A percentile compares a stretch with the other conserved stretches of the same genome.
These are phyloP conservation scores for Boletus reticuloceps DNA, from an alignment of 768 basidiomycete species.

Conservation along the genomic window DNA sequence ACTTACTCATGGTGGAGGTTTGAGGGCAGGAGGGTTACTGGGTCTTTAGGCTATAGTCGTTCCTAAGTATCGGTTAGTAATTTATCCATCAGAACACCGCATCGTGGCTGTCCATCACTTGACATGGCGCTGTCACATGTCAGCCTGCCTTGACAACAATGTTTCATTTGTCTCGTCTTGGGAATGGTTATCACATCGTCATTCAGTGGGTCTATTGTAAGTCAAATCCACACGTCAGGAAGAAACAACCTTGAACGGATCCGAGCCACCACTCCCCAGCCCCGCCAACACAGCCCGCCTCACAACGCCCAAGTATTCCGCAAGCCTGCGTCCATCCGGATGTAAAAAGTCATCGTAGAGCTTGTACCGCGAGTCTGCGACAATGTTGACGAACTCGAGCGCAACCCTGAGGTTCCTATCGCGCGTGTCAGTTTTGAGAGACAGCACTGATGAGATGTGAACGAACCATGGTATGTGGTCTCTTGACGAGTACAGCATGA, in stretches of 20 bases:
- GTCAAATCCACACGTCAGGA: conserved; percentile 14
- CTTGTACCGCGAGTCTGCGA: conserved; percentile 84
- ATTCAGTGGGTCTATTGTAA: background rate
- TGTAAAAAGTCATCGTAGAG: conserved; percentile 81
- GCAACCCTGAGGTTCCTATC: conserved; percentile 73
- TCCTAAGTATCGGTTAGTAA: too few relatives aligned
- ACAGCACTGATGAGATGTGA: background rate
- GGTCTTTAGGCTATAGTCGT: too few relatives aligned
- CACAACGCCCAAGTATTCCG: conserved; percentile 73
- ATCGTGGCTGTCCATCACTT: background rate
- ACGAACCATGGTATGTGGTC: conserved; percentile 64
- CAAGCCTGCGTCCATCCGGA: conserved; percentile 56
- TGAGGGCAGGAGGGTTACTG: background rate
- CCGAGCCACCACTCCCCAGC: conserved; percentile 72
- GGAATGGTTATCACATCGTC: background rate
- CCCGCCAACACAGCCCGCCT: conserved; percentile 68
- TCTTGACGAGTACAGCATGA: conserved; percentile 63
- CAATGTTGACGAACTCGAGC: conserved; percentile 74
- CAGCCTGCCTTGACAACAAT: background rate
- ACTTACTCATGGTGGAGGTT: conserved; percentile 33
- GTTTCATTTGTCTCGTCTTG: background rate
- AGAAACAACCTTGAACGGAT: conserved; percentile 57
- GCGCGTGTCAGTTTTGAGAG: background rate
- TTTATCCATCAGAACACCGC: too few relatives aligned
- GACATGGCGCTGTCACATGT: conserved; percentile 2